Base-by-base conservation (phyloP, 148 eudicot species). In the Diospyros kaki region DNA sequence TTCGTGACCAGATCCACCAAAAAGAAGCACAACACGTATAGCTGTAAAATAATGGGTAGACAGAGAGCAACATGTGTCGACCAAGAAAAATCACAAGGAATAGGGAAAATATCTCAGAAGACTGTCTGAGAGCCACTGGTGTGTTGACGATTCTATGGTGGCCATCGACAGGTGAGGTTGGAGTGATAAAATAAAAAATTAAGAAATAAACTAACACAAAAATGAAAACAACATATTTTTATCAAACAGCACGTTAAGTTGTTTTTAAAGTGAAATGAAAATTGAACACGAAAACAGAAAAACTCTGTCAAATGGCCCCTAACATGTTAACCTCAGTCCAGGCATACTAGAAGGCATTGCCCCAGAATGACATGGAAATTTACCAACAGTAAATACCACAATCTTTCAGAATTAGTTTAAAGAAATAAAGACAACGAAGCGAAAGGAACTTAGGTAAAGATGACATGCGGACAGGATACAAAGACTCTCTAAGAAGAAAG, bases 1-100 rank as follows among this genome's bases (percentile, higher is more conserved):
- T 77, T 74, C 59, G 66, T 74, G 77, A 78, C 74, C 74, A 64
- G 77, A 81, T 84, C 83, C 66, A 76, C 81, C 64, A 73, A 77
- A 53, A 7, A 73, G 51, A 54, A 28, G 50, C 51, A 14, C 13
- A 67, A 61, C 38, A 55, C 42, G 18, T 15, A 4, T 60, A 66
- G 48, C 40, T 38, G 48, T 51, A 51, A 15, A 63, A 12, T 3
- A 43, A 3, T 13, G 58, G 28, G 68, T 14, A 9, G 0, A 50
- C 4, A 28, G 44, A 41, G 17, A 46, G 69, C 73, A 13, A 39
- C 12, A 12, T 13, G 39, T 50, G 76, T 73, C 63, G 76, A 63
- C 76, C 76, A 63, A 46, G 59, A 28, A 58, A 46, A 67, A 64
- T 66, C 53, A 45, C 42, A 11, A 71, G 13, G 28, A 28, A 28